Evolutionary conservation across 2,329 filamentous ascomycete genomes (phyloP).

Genomic region (Colletotrichum acutatum): DNA sequence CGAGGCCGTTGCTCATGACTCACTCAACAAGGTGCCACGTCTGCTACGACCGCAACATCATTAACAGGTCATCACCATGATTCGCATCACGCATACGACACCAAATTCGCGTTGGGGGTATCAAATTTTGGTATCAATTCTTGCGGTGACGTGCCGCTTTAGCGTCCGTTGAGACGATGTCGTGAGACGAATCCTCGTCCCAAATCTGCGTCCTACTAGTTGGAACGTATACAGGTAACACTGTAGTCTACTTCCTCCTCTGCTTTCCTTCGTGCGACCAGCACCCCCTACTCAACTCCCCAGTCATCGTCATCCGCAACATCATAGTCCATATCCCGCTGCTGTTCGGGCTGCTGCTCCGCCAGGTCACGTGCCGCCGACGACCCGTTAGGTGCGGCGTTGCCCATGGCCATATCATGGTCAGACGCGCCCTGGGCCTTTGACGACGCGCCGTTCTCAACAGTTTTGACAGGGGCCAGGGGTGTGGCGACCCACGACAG

Average conservation of each 20-base stretch:
- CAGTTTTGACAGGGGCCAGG: conserved; percentile 39
- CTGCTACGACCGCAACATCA: not conserved
- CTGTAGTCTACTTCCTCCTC: not conserved
- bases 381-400: conserved; percentile 32
- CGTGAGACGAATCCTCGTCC: not conserved
- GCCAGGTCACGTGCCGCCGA: conserved; percentile 18
- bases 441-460: not conserved
- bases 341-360: conserved; percentile 44
- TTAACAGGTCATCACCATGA: not conserved
- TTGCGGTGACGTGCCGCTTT: not conserved
- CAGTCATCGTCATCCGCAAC: conserved; percentile 63
- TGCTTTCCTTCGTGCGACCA: not conserved
- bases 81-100: not conserved
- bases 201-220: not conserved
- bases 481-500: conserved; percentile 68
- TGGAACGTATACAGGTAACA: not conserved
- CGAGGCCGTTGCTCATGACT: accelerated
- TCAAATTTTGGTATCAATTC: not conserved
- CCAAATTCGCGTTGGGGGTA: not conserved
- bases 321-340: conserved; percentile 64
- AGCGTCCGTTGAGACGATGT: no score
- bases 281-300: conserved; percentile 41
- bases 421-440: conserved; percentile 22
- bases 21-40: not conserved
- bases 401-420: conserved; percentile 31